Evolutionary conservation across 192 early-diverging fungal species (phyloP).

Genomic region (Linnemannia elongata): DNA sequence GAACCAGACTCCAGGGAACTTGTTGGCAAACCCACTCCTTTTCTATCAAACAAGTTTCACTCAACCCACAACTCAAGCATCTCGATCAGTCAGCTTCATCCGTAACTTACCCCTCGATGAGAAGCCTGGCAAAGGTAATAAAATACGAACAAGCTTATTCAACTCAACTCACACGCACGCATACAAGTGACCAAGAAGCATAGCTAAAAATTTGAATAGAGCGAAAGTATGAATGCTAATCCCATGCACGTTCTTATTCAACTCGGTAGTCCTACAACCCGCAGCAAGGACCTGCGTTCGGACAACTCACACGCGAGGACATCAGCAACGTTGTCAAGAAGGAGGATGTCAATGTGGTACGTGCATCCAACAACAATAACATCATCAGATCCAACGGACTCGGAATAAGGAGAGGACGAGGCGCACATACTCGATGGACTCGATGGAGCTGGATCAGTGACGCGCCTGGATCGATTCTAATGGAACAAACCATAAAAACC

Average conservation of each 20-base stretch:
- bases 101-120: constrained; percentile 24
- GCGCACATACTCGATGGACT: neutral
- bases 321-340: constrained; percentile 63
- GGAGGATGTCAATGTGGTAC: constrained; percentile 60
- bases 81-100: neutral
- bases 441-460: neutral
- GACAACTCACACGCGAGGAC: constrained; percentile 65
- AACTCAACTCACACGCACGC: neutral
- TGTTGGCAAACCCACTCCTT: neutral
- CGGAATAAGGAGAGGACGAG: neutral
- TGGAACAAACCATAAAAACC: constrained; percentile 7
- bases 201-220: neutral
- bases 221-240: neutral
- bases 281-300: constrained; percentile 59
- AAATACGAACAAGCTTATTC: neutral
- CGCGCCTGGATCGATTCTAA: constrained; percentile 44
- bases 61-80: neutral
- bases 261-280: constrained; percentile 46
- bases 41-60: neutral
- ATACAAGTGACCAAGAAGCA: neutral
- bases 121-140: constrained; percentile 46
- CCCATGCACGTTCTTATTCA: neutral
- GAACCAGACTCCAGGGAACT: neutral
- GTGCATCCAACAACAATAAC: neutral
- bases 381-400: neutral